These are phyloP conservation scores for Neofusicoccum parvum DNA, from an alignment of 2,329 filamentous ascomycete genomes.

Conservation along the genomic window DNA sequence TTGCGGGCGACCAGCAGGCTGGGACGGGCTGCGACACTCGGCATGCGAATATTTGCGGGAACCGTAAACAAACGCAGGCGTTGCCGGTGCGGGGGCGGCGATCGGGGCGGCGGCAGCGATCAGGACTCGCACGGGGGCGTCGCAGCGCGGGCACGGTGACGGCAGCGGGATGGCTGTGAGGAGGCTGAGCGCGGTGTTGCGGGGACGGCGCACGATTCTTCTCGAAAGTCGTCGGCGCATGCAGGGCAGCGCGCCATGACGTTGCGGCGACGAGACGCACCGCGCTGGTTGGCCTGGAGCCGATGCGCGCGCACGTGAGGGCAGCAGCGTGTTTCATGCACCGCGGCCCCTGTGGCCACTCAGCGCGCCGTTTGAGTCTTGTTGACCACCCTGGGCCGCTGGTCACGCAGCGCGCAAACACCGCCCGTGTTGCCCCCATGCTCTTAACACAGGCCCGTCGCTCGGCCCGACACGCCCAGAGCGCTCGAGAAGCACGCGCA, in stretches of 20 bases:
- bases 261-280: constrained; percentile 3
- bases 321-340: constrained; percentile 11
- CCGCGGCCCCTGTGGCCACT: neutral
- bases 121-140: neutral
- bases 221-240: constrained; percentile 9
- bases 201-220: constrained; percentile 17
- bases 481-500: constrained; percentile 1
- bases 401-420: constrained; percentile 17
- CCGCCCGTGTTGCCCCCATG: neutral
- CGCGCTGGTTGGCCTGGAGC: constrained; percentile 1
- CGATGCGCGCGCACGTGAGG: neutral
- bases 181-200: constrained; percentile 18
- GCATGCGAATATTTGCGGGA: constrained; percentile 12
- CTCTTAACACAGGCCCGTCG: neutral
- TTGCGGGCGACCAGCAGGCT: constrained; percentile 8
- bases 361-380: neutral
- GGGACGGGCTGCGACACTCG: constrained; percentile 7
- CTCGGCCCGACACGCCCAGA: neutral
- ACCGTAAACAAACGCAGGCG: constrained; percentile 2
- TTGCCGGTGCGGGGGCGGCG: neutral
- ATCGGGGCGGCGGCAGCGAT: neutral
- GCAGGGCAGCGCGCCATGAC: constrained; percentile 16
- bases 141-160: neutral
- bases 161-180: constrained; percentile 10
- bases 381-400: neutral